Base-by-base conservation (phyloP, 2,329 filamentous ascomycete species). In the Curvularia lunata region DNA sequence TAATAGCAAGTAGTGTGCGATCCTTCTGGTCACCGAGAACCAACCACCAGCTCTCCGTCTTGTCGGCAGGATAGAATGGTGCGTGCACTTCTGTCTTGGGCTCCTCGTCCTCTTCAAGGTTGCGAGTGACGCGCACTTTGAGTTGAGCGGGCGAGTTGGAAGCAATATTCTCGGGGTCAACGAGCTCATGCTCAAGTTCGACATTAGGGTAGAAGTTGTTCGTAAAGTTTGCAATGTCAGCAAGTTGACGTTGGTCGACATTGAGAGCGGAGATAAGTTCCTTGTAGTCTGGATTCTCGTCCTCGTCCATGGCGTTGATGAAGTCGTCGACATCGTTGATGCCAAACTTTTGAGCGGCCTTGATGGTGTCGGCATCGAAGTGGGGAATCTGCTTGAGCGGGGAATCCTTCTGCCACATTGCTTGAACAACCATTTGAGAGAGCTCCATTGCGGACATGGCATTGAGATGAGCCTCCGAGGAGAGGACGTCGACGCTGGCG, bases 371-470 rank as follows among this genome's bases (percentile, higher is more conserved):
- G 37, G 89, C 86, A 16, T 89, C 87, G 76, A 98, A 98, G 80
- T 98, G 92, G 66, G 95, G 95, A 72, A 99, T 97, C 78, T 99
- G 95, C 81, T 97, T 97, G 66, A 99, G 84, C 38, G 95, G 93
- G 70, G 91, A 96, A 77, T 99, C 95, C 56, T 93, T 90, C 79
- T 99, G 94, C 95, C 95, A 99, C 91, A 98, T 97, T 48, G 90
- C 93, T 79, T 99, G 95, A 3, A 99, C 93, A 52, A 96, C 91
- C 95, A 99, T 99, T 75, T 99, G 95, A 12, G 91, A 96, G 86
- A 99, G 92, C 77, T 99, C 95, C 94, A 99, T 99, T 27, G 95
- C 95, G 70, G 90, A 93, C 89, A 97, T 96, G 59, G 95, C 94
- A 74, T 99, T 99, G 61, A 99, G 84, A 70, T 97, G 92, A 13